Percentiles rank a stretch among this genome's conserved stretches.
phyloP scores from a whole-genome alignment of 805 yeast genomes.

The Helenozyma rhizophorensis region DNA sequence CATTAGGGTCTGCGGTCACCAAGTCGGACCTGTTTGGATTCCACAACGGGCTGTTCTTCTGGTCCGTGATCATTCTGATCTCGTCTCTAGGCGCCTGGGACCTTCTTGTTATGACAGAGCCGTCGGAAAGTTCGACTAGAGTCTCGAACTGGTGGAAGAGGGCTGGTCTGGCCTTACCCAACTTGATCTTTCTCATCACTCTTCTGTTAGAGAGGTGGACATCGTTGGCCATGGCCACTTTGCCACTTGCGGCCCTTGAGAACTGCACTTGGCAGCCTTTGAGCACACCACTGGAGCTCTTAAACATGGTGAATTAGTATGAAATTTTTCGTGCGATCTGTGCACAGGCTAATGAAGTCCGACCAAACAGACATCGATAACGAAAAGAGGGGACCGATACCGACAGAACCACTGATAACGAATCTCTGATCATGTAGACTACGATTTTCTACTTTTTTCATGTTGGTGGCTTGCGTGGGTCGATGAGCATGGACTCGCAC shows the following conservation, averaged over 20 bases:
- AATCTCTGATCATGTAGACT: too few relatives aligned
- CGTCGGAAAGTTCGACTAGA: conserved; percentile 87
- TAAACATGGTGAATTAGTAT: too few relatives aligned
- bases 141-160: conserved; percentile 88
- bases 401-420: too few relatives aligned
- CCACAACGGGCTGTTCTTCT: conserved; percentile 84
- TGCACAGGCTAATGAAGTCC: too few relatives aligned
- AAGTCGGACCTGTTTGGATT: conserved; percentile 81
- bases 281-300: too few relatives aligned
- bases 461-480: too few relatives aligned
- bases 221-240: conserved; percentile 29
- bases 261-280: conserved; percentile 8
- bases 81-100: conserved; percentile 88
- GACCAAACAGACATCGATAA: too few relatives aligned
- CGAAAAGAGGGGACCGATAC: too few relatives aligned
- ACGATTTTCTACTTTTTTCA: too few relatives aligned
- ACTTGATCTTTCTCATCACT: conserved; percentile 61
- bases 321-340: too few relatives aligned
- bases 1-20: conserved; percentile 70
- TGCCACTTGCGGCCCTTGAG: conserved; percentile 8
- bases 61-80: conserved; percentile 80
- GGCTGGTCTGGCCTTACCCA: conserved; percentile 92
- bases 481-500: too few relatives aligned
- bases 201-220: conserved; percentile 46
- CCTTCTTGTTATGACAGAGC: conserved; percentile 79